These are phyloP conservation scores for Schizosaccharomyces japonicus DNA, from an alignment of 805 yeast genomes.

Conservation along the genomic window DNA sequence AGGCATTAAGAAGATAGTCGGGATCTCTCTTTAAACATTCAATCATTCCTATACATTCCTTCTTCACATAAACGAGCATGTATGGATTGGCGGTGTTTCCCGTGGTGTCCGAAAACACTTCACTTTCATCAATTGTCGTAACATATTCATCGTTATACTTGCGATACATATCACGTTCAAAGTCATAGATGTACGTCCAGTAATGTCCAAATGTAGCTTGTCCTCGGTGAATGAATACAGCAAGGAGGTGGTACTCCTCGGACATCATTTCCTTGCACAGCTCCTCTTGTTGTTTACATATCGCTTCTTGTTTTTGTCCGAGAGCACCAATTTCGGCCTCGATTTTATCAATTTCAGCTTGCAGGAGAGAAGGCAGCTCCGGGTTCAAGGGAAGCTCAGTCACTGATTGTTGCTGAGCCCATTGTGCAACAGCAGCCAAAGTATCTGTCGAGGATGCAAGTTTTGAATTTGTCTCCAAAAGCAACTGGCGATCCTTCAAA, in stretches of 20 bases:
- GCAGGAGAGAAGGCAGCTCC: not conserved
- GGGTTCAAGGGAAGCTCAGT: not conserved
- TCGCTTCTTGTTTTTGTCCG: not conserved
- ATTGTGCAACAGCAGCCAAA: slow-evolving; percentile 1
- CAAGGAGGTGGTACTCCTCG: slow-evolving; percentile 63
- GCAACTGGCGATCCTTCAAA: slow-evolving; percentile 20
- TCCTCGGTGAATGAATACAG: slow-evolving; percentile 84
- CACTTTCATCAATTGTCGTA: slow-evolving; percentile 39
- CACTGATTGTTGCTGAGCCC: not conserved
- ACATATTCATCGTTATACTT: slow-evolving; percentile 91
- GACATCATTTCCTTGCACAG: slow-evolving; percentile 40
- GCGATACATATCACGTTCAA: slow-evolving; percentile 40
- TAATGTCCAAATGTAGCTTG: slow-evolving; percentile 92
- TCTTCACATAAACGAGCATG: slow-evolving; percentile 22
- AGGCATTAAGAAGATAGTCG: not conserved
- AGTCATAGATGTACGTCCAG: slow-evolving; percentile 81
- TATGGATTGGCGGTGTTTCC: slow-evolving; percentile 85
- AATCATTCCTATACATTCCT: not conserved
- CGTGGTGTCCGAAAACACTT: slow-evolving; percentile 15
- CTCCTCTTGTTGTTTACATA: not conserved
- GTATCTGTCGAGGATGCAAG: slow-evolving; percentile 4
- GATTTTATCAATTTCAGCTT: not conserved
- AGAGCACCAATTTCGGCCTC: not conserved
- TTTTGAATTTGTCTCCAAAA: slow-evolving; percentile 12
- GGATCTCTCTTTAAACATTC: not conserved